These are phyloP conservation scores for Septoria petroselini DNA, from an alignment of 2,329 filamentous ascomycete genomes.

Conservation along the genomic window DNA sequence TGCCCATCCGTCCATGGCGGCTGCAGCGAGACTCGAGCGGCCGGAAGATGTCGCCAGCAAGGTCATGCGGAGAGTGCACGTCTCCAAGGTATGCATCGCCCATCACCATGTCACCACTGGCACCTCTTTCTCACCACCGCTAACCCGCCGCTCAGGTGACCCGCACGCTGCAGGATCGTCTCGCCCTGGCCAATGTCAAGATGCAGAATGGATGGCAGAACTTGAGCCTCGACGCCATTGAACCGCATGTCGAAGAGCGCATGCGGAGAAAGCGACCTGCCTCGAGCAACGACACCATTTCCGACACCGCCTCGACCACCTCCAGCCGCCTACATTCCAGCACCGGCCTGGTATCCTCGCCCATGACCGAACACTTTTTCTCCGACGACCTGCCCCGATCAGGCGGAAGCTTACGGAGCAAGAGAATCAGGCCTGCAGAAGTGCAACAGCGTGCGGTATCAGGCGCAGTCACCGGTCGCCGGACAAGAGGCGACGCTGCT, in stretches of 20 bases:
- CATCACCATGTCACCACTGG: not conserved
- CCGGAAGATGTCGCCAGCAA: conserved; percentile 39
- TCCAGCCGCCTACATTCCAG: conserved; percentile 72
- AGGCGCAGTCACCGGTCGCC: conserved; percentile 34
- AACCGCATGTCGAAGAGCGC: conserved; percentile 78
- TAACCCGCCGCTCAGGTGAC: conserved; percentile 66
- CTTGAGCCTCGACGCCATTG: conserved; percentile 78
- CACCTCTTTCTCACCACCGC: conserved; percentile 6
- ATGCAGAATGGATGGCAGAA: conserved; percentile 94
- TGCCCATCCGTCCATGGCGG: conserved; percentile 33
- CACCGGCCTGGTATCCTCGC: conserved; percentile 74
- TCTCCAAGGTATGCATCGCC: conserved; percentile 40
- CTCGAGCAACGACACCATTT: conserved; percentile 64
- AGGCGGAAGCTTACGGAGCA: conserved; percentile 54
- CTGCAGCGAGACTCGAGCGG: conserved; percentile 24
- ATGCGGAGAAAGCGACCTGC: conserved; percentile 68
- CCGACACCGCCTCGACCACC: conserved; percentile 80
- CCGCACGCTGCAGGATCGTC: conserved; percentile 83
- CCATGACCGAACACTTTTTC: conserved; percentile 77
- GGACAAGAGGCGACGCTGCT: conserved; percentile 33
- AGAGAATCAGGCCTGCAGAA: conserved; percentile 31
- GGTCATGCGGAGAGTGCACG: conserved; percentile 40
- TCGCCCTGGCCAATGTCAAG: conserved; percentile 95
- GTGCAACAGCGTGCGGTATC: conserved; percentile 28
- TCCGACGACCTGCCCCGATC: conserved; percentile 76